phyloP scores from a whole-genome alignment of 2,329 filamentous ascomycete genomes.

The Coniella lustricola region DNA sequence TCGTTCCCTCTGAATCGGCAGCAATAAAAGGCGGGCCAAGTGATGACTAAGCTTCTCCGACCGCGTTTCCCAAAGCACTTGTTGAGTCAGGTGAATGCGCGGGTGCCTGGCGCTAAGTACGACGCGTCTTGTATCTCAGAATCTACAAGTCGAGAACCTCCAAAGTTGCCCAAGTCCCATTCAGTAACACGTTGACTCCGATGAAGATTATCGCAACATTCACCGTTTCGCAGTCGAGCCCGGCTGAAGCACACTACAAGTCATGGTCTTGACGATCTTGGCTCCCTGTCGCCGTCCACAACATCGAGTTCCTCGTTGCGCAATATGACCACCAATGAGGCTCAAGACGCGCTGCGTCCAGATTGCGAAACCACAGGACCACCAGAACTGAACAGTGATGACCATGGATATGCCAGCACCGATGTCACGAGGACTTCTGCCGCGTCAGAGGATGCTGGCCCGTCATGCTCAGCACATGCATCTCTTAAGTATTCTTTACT shows the following conservation, averaged over 20 bases:
- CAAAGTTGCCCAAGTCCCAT: too few species aligned
- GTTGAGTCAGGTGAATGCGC: not conserved
- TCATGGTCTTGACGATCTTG: too few species aligned
- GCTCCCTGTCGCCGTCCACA: too few species aligned
- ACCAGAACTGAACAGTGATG: too few species aligned
- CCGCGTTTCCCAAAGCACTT: not conserved
- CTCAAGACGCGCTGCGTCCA: not conserved
- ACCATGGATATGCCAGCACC: too few species aligned
- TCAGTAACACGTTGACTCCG: too few species aligned
- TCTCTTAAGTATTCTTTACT: constrained; percentile 86
- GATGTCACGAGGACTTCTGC: not conserved
- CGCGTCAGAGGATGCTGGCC: not conserved
- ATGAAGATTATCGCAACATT: too few species aligned
- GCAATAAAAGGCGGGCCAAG: too few species aligned
- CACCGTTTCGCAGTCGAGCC: too few species aligned
- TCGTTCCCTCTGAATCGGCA: too few species aligned
- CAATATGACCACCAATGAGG: not conserved
- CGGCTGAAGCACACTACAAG: too few species aligned
- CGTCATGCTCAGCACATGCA: constrained; percentile 26
- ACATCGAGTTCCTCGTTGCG: not conserved
- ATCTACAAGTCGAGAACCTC: too few species aligned
- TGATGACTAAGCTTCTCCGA: not conserved
- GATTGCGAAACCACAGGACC: not conserved
- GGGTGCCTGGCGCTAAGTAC: not conserved
- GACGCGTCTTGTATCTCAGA: not conserved